Evolutionary conservation across 352 stramenopile species (phyloP).

Genomic region (Phytophthora foliorum): DNA sequence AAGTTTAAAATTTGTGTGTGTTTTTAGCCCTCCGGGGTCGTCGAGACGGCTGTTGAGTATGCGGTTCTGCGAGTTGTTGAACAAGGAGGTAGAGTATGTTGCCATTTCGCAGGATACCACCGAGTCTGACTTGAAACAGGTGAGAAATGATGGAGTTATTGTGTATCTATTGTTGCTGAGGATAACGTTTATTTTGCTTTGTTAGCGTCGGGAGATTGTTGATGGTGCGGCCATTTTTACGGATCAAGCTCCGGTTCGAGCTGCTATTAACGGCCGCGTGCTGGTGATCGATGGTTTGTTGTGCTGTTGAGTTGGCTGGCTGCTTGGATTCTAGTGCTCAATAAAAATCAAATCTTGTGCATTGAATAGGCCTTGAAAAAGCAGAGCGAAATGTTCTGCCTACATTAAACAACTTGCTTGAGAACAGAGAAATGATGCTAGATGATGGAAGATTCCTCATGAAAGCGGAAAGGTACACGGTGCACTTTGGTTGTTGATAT

Average conservation of each 20-base stretch:
- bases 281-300: conserved; percentile 93
- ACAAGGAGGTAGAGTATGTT: conserved; percentile 92
- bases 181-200: background rate
- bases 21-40: conserved; percentile 72
- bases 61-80: conserved; percentile 87
- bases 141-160: background rate
- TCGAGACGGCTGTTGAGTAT: conserved; percentile 81
- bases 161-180: conserved; percentile 15
- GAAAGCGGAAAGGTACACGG: conserved; percentile 79
- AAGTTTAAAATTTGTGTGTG: no score
- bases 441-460: conserved; percentile 96
- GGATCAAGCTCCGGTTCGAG: conserved; percentile 94
- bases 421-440: conserved; percentile 96
- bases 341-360: background rate
- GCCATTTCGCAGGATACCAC: conserved; percentile 95
- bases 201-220: conserved; percentile 73
- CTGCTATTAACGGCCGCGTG: conserved; percentile 94
- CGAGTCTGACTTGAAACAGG: conserved; percentile 93
- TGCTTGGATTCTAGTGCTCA: background rate
- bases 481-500: background rate
- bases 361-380: conserved; percentile 89
- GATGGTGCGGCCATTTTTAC: conserved; percentile 85
- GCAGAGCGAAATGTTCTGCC: conserved; percentile 97
- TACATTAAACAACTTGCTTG: conserved; percentile 98
- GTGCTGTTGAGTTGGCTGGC: background rate